Percentiles rank a stretch among this genome's conserved stretches.
phyloP scores from a whole-genome alignment of 345 rosid species.

The Gossypioides kirkii region DNA sequence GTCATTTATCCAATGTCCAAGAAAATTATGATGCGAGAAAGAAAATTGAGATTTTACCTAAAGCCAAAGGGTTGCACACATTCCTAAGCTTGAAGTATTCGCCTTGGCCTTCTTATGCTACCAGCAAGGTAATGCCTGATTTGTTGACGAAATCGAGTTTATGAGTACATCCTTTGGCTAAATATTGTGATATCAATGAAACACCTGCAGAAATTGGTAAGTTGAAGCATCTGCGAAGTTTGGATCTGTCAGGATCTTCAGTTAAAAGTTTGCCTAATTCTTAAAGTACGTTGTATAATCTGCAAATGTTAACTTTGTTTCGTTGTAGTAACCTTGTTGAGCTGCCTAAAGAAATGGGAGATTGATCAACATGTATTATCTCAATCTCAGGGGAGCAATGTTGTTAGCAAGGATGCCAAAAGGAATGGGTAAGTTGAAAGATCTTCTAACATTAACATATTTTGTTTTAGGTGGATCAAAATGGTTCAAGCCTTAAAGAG shows the following conservation, averaged over 20 bases:
- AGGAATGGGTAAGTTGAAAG: too few relatives aligned
- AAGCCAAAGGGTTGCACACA: not conserved
- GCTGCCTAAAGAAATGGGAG: slow-evolving; percentile 29
- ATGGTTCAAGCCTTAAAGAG: slow-evolving; percentile 30
- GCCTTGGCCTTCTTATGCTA: not conserved
- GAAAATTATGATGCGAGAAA: not conserved
- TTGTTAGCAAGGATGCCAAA: slow-evolving; percentile 31
- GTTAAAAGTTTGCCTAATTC: not conserved
- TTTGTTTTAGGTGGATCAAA: slow-evolving; percentile 28
- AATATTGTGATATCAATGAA: not conserved
- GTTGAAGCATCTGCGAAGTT: not conserved
- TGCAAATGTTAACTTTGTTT: not conserved
- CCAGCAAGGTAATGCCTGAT: not conserved
- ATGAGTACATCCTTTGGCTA: not conserved
- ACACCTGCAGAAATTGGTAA: not conserved
- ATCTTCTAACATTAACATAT: slow-evolving; percentile 29
- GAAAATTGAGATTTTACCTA: not conserved
- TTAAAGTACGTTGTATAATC: not conserved
- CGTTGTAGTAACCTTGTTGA: not conserved
- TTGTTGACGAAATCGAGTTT: not conserved
- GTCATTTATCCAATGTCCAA: not conserved
- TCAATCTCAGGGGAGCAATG: slow-evolving; percentile 21
- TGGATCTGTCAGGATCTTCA: not conserved
- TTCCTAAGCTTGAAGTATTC: not conserved
- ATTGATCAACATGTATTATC: slow-evolving; percentile 30